Evolutionary conservation across 768 basidiomycete species (phyloP), one percentile per base, ranked within the genome.

Genomic region (Galerina marginata): DNA sequence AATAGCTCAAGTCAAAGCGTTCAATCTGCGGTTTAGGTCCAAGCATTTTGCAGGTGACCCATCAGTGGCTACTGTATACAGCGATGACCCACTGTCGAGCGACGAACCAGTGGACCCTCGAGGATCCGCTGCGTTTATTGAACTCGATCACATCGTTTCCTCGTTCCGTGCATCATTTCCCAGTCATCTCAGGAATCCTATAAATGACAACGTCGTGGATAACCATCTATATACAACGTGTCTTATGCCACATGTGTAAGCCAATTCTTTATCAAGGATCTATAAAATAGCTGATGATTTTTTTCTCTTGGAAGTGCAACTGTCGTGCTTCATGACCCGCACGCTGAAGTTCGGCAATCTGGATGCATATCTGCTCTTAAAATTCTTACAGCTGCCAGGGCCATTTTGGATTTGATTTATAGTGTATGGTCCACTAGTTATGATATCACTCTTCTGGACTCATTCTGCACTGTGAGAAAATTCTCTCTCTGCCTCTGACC

Each of bases 271-370:
- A 44, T 48, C 55, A 40, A 7, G 20, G 12, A 11, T 25, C 12
- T 26, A 20, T 20, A 2, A 49, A 12, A 16, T 38, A 26, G 29
- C 65, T 36, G 47, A 54, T 49, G 64, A 33, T 65, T 46, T 10
- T 36, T 10, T 47, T 48, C 42, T 26, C 42, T 59, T 56, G 25
- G 4, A 63, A 93, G 91, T 11, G 83, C 88, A 6, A 84, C 76
- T 12, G 88, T 93, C 53, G 76, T 91, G 16, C 74, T 93, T 43
- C 91, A 92, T 65, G 91, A 93, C 63, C 89, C 90, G 3, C 90
- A 91, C 67, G 89, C 90, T 15, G 82, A 85, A 59, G 77, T 89
- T 48, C 77, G 79, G 25, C 76, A 73, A 47, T 79, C 80, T 15
- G 83, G 84, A 38, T 92, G 90, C 65, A 79, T 86, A 43, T 91